phyloP scores from a whole-genome alignment of 2,329 filamentous ascomycete genomes.

The Pestalotiopsis sp. region DNA sequence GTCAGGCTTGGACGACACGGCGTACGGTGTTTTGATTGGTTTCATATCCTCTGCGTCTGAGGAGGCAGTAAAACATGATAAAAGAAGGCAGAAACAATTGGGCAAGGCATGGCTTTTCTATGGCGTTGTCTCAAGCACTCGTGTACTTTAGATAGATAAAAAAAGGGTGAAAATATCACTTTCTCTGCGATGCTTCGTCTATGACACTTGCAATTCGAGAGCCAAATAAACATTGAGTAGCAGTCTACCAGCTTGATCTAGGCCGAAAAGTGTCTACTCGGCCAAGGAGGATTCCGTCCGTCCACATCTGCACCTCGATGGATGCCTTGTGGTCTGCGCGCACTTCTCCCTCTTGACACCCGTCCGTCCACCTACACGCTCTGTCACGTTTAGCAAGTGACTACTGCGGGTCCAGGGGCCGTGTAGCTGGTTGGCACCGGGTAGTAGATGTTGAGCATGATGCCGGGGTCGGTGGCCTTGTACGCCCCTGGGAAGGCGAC shows the following conservation, averaged over 20 bases:
- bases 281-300: no score
- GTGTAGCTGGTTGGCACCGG: constrained; percentile 30
- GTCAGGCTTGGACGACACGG: background rate
- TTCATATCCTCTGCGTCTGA: background rate
- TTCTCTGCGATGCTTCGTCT: background rate
- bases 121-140: background rate
- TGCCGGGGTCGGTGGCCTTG: constrained; percentile 37
- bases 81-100: background rate
- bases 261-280: no score
- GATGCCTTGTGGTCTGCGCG: no score
- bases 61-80: background rate
- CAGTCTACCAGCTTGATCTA: no score
- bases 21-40: background rate
- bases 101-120: background rate
- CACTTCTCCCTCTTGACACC: no score
- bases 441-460: constrained; percentile 37
- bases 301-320: no score
- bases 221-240: no score
- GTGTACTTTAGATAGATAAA: constrained; percentile 4
- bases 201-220: no score
- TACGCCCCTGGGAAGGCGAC: constrained; percentile 38
- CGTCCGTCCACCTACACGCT: background rate
- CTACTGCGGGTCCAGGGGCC: constrained; percentile 28
- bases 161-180: background rate
- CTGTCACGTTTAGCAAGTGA: constrained; percentile 10